Conservation (phyloP, 2,329 filamentous ascomycete genomes). For the Ophiostoma ips region DNA sequence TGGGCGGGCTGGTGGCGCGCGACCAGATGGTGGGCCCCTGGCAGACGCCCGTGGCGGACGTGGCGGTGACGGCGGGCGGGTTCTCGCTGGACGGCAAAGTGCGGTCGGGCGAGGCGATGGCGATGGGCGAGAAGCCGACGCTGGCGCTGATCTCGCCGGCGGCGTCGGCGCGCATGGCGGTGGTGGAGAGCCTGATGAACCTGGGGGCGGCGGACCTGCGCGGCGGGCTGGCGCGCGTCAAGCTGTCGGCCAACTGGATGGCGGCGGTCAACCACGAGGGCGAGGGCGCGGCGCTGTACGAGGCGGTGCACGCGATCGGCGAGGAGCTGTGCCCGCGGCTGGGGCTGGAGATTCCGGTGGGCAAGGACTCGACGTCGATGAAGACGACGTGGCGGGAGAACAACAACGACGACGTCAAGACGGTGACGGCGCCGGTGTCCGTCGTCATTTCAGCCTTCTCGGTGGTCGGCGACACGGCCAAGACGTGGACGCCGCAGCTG, state of each 20-base stretch:
- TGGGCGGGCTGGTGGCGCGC: constrained; percentile 74
- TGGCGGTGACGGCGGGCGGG: constrained; percentile 79
- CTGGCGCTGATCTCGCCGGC: constrained; percentile 80
- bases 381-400: constrained; percentile 83
- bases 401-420: constrained; percentile 34
- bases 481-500: constrained; percentile 89
- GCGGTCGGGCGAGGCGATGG: constrained; percentile 86
- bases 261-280: constrained; percentile 86
- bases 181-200: constrained; percentile 88
- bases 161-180: constrained; percentile 90
- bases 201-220: constrained; percentile 59
- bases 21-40: constrained; percentile 96
- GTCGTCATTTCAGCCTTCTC: constrained; percentile 85
- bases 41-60: constrained; percentile 89
- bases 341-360: constrained; percentile 88
- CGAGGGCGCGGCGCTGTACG: constrained; percentile 82
- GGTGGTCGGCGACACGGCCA: constrained; percentile 65
- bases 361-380: constrained; percentile 98
- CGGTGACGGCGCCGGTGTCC: constrained; percentile 84
- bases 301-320: constrained; percentile 84
- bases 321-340: constrained; percentile 83
- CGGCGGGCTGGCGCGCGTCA: constrained; percentile 58
- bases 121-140: constrained; percentile 85
- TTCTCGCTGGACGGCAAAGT: constrained; percentile 52
- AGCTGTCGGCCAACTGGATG: constrained; percentile 98